These are phyloP conservation scores for Westerdykella aurantiaca DNA, from an alignment of 2,329 filamentous ascomycete genomes.

Conservation along the genomic window DNA sequence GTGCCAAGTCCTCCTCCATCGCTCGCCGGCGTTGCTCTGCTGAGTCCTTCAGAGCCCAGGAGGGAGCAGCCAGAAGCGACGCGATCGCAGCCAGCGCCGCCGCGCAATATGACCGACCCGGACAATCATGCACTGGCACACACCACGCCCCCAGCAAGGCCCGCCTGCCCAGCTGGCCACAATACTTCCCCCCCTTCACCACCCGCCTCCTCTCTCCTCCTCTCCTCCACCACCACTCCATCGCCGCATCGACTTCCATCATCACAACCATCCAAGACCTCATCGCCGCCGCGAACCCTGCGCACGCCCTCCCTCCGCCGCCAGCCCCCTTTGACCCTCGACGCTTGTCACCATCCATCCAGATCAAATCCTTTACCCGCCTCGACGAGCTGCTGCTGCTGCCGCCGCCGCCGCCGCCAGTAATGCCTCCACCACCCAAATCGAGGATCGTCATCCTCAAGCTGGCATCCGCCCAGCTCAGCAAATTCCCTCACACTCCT, in stretches of 20 bases:
- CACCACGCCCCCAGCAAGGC: neutral
- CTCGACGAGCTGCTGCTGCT: too few relatives aligned
- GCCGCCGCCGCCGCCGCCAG: too few relatives aligned
- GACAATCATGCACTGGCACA: neutral
- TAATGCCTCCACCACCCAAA: neutral
- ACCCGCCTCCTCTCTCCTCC: neutral
- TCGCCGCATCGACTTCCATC: neutral
- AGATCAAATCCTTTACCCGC: too few relatives aligned
- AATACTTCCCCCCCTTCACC: neutral
- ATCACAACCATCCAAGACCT: neutral
- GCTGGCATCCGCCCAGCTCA: neutral
- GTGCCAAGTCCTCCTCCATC: neutral
- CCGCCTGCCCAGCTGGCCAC: neutral
- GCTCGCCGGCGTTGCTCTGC: constrained; percentile 9
- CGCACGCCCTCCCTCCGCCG: too few relatives aligned
- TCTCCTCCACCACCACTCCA: neutral
- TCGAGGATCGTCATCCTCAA: neutral
- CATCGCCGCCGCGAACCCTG: neutral
- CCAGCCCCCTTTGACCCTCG: too few relatives aligned
- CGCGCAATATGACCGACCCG: neutral
- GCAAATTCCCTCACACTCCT: neutral
- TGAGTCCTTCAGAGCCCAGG: neutral
- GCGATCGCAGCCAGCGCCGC: neutral
- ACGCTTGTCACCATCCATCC: too few relatives aligned
- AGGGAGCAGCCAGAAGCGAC: neutral